Percentiles rank a stretch among this genome's conserved stretches.
phyloP scores from a whole-genome alignment of 768 basidiomycete genomes.

The Tricholoma sp. region DNA sequence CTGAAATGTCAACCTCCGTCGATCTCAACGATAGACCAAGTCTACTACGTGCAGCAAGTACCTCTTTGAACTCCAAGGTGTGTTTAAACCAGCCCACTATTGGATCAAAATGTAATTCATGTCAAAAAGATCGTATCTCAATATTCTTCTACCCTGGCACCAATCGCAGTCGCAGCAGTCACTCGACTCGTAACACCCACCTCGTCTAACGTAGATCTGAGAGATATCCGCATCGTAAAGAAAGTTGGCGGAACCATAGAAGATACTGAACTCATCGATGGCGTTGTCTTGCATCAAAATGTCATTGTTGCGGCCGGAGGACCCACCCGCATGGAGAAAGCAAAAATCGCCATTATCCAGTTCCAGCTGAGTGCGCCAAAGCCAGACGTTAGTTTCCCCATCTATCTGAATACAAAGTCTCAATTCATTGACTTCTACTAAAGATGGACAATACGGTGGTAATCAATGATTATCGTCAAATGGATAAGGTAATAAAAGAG shows the following conservation, averaged over 20 bases:
- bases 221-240: conserved; percentile 95
- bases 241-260: conserved; percentile 99
- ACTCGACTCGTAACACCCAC: conserved; percentile 83
- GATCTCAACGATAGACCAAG: conserved; percentile 83
- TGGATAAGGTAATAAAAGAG: conserved; percentile 99
- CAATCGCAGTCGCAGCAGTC: conserved; percentile 96
- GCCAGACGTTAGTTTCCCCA: conserved; percentile 69
- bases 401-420: neutral
- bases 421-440: conserved; percentile 10
- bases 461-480: conserved; percentile 98
- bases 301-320: conserved; percentile 88
- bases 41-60: conserved; percentile 89
- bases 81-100: conserved; percentile 6
- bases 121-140: conserved; percentile 87
- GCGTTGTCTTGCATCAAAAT: conserved; percentile 96
- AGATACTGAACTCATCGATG: conserved; percentile 95
- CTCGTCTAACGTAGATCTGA: conserved; percentile 92
- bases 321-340: conserved; percentile 93
- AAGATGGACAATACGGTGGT: conserved; percentile 99
- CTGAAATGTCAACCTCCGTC: conserved; percentile 88
- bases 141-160: conserved; percentile 97
- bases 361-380: conserved; percentile 98
- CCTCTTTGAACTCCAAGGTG: conserved; percentile 94
- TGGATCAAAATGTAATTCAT: conserved; percentile 2
- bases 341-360: conserved; percentile 96